Evolutionary conservation across 176 grass and related monocot species (phyloP).

Genomic region (Aegilops speltoides): DNA sequence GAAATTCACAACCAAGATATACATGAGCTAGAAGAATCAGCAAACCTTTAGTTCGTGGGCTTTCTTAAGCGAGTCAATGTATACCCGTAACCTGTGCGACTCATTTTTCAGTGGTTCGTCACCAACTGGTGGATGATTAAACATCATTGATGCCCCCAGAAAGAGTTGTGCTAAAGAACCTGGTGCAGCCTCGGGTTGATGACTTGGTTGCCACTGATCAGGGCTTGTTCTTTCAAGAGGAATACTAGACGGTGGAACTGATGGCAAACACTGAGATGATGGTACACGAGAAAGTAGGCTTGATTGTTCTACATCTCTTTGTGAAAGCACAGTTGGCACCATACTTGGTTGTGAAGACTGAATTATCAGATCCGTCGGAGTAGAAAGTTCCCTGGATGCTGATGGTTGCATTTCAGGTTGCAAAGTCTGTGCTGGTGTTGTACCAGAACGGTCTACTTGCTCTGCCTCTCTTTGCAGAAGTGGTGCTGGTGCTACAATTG

Average conservation of each 20-base stretch:
- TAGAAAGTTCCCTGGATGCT: not conserved
- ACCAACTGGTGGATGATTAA: slow-evolving; percentile 38
- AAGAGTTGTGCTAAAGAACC: slow-evolving; percentile 45
- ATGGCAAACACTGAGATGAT: slow-evolving; percentile 28
- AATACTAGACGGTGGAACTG: slow-evolving; percentile 22
- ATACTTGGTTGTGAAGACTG: slow-evolving; percentile 32
- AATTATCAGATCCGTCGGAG: not conserved
- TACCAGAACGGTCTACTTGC: slow-evolving; percentile 12
- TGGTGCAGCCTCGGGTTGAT: slow-evolving; percentile 19
- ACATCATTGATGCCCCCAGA: slow-evolving; percentile 50
- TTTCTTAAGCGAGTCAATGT: slow-evolving; percentile 40
- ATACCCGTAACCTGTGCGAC: slow-evolving; percentile 45
- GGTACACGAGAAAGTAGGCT: not conserved
- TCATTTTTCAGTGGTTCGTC: slow-evolving; percentile 65
- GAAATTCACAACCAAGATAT: not conserved
- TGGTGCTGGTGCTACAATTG: slow-evolving; percentile 25
- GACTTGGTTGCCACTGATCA: slow-evolving; percentile 24
- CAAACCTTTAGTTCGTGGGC: slow-evolving; percentile 61
- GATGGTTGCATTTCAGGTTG: slow-evolving; percentile 36
- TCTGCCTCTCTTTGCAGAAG: slow-evolving; percentile 18
- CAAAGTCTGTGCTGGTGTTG: slow-evolving; percentile 12
- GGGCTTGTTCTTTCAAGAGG: slow-evolving; percentile 25
- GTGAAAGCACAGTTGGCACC: slow-evolving; percentile 15
- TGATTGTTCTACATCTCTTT: slow-evolving; percentile 11
- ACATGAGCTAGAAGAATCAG: not conserved